A percentile compares a stretch with the other conserved stretches of the same genome.
Conservation (phyloP, 176 grass and related monocot species). For the Elymus sibiricus region DNA sequence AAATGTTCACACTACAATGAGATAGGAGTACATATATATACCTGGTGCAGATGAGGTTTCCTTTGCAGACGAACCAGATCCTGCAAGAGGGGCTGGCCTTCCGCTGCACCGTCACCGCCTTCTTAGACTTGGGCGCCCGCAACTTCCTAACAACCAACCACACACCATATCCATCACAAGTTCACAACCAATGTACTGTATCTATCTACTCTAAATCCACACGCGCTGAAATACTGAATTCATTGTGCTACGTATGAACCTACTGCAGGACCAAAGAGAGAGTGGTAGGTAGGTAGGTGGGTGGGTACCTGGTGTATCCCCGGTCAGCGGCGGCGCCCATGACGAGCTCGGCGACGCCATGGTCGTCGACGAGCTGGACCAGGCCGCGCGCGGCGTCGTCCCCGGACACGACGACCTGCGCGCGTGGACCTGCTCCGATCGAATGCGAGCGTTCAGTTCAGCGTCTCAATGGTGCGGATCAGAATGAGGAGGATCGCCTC, state of each 20-base stretch:
- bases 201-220: too few relatives aligned
- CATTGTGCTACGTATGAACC: too few relatives aligned
- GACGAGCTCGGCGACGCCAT: constrained; percentile 71
- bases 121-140: not conserved
- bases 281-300: not conserved
- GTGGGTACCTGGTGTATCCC: constrained; percentile 52
- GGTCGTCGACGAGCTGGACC: constrained; percentile 52
- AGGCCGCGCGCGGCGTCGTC: constrained; percentile 46
- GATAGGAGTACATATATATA: not conserved
- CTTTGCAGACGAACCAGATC: not conserved
- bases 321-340: constrained; percentile 77
- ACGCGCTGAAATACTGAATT: not conserved
- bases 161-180: not conserved
- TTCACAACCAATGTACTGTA: too few relatives aligned
- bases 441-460: not conserved
- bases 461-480: not conserved
- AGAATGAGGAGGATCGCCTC: not conserved
- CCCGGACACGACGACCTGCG: constrained; percentile 49
- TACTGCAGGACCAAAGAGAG: not conserved
- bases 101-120: not conserved
- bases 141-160: not conserved
- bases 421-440: constrained; percentile 48
- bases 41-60: not conserved
- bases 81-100: not conserved
- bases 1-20: too few relatives aligned